phyloP scores from a whole-genome alignment of 441 rosid genomes.

The Aleurites moluccanus region DNA sequence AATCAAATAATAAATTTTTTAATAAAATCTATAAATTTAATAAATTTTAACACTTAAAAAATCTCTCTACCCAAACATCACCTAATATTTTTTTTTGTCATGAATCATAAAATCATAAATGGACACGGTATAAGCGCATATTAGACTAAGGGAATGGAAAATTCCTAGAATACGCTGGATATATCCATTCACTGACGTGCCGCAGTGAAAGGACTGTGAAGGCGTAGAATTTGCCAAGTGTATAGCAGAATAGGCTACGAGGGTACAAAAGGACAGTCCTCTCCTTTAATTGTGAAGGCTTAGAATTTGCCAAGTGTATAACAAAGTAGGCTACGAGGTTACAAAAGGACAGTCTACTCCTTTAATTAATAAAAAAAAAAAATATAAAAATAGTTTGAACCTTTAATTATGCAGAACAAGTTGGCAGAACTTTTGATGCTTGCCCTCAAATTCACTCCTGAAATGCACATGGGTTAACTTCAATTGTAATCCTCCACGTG shows the following conservation, averaged over 20 bases:
- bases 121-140: background rate
- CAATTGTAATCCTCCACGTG: constrained; percentile 7
- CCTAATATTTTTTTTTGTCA: no score
- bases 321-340: no score
- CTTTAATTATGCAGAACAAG: background rate
- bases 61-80: no score
- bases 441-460: constrained; percentile 8
- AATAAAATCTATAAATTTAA: no score
- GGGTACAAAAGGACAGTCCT: background rate
- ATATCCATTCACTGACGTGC: background rate
- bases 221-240: background rate
- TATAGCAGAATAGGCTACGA: background rate
- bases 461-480: constrained; percentile 9
- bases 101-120: no score
- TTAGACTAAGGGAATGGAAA: background rate
- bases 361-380: background rate
- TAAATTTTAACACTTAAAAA: no score
- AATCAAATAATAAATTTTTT: no score
- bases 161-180: constrained; percentile 10
- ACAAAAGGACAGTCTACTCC: no score
- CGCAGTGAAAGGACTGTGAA: background rate
- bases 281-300: no score
- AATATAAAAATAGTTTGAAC: no score
- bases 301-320: no score
- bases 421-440: constrained; percentile 2